Percentiles rank a stretch among this genome's conserved stretches.
Conservation (phyloP, 1,139 yeast species). For the Sugiyamaella grinbergsii region DNA sequence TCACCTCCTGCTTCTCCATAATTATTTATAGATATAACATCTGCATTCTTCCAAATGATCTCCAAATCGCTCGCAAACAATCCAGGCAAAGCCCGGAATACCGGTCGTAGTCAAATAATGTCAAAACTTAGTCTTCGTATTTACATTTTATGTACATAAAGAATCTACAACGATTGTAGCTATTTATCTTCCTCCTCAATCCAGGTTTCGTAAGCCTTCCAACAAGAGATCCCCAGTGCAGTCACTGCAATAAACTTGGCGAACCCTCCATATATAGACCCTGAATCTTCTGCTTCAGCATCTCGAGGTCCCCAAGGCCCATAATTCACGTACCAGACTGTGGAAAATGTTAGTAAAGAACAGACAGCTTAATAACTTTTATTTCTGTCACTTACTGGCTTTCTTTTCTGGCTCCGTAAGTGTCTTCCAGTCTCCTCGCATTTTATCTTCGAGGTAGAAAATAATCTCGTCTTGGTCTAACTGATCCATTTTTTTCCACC, state of each 20-base stretch:
- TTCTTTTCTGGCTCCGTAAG: slow-evolving; percentile 43
- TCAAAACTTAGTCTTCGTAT: too few species aligned
- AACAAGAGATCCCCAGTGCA: slow-evolving; percentile 37
- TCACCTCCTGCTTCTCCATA: slow-evolving; percentile 4
- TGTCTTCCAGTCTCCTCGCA: slow-evolving; percentile 48
- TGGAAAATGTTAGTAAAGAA: slow-evolving; percentile 1
- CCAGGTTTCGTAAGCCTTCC: slow-evolving; percentile 30
- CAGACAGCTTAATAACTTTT: neutral
- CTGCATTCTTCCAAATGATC: neutral
- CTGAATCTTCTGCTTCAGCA: slow-evolving; percentile 32
- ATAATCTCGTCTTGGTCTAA: slow-evolving; percentile 48
- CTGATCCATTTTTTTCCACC: slow-evolving; percentile 46
- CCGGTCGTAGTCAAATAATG: too few species aligned
- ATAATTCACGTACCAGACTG: slow-evolving; percentile 41
- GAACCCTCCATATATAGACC: slow-evolving; percentile 35
- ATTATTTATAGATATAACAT: slow-evolving; percentile 11
- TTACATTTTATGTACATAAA: slow-evolving; percentile 48
- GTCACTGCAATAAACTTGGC: slow-evolving; percentile 32
- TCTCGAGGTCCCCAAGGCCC: slow-evolving; percentile 48
- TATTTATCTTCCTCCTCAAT: neutral
- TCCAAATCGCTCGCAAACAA: too few species aligned
- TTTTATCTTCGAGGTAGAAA: slow-evolving; percentile 48
- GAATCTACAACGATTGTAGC: slow-evolving; percentile 1
- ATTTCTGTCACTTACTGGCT: slow-evolving; percentile 40
- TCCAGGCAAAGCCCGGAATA: too few species aligned